Conservation (phyloP, 2,329 filamentous ascomycete genomes). For the Colletotrichum sp. region DNA sequence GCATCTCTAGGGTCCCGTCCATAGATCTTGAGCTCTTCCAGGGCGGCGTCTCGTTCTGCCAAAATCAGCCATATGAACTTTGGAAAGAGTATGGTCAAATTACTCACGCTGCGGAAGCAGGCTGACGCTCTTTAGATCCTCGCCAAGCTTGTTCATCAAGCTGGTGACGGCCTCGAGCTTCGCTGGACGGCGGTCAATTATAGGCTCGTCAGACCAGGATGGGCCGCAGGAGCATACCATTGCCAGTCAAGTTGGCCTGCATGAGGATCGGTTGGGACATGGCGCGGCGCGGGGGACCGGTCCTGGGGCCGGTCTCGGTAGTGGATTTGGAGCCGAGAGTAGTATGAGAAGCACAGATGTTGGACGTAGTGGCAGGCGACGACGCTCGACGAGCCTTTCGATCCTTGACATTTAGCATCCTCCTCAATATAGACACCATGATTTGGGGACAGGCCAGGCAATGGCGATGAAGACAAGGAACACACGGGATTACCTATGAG, state of each 20-base stretch:
- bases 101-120: slow-evolving; percentile 45
- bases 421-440: not conserved
- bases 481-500: not conserved
- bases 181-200: slow-evolving; percentile 42
- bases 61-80: slow-evolving; percentile 59
- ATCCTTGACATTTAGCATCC: slow-evolving; percentile 6
- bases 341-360: not conserved
- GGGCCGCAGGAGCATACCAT: not conserved
- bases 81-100: slow-evolving; percentile 47
- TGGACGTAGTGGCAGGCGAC: not conserved
- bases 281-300: not conserved
- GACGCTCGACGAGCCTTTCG: not conserved
- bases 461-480: not conserved
- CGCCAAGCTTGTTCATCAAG: slow-evolving; percentile 65
- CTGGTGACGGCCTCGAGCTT: slow-evolving; percentile 73
- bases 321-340: not conserved
- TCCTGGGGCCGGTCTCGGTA: not conserved
- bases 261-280: slow-evolving; percentile 9
- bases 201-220: too few relatives aligned
- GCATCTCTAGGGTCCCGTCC: slow-evolving; percentile 75
- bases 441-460: not conserved
- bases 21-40: slow-evolving; percentile 78
- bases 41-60: slow-evolving; percentile 64
- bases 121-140: slow-evolving; percentile 64
- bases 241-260: slow-evolving; percentile 12